Conservation (phyloP, 257 asterid species). For the Salvia rosmarinus region DNA sequence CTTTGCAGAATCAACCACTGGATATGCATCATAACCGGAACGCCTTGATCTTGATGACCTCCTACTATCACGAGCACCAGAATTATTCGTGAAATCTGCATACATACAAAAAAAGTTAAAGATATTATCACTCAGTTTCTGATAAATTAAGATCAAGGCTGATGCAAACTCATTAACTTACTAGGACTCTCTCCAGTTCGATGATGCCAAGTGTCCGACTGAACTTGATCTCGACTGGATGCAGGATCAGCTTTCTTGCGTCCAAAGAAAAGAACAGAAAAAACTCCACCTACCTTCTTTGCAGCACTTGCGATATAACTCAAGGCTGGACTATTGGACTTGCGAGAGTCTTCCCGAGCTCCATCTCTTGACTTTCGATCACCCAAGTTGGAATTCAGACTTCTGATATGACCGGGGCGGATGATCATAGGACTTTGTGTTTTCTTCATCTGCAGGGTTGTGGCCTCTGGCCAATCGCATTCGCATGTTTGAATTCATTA, state of each 20-base stretch:
- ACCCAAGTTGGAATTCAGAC: slow-evolving; percentile 31
- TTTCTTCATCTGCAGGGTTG: slow-evolving; percentile 42
- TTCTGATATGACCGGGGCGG: slow-evolving; percentile 42
- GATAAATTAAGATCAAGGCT: slow-evolving; percentile 3
- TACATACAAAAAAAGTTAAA: neutral
- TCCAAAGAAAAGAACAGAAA: slow-evolving; percentile 40
- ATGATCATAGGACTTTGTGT: slow-evolving; percentile 43
- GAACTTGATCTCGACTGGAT: slow-evolving; percentile 32
- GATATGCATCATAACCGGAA: slow-evolving; percentile 39
- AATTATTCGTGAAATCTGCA: slow-evolving; percentile 43
- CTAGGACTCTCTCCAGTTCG: slow-evolving; percentile 40
- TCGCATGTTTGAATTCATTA: slow-evolving; percentile 21
- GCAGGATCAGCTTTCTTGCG: slow-evolving; percentile 36
- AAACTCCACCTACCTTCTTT: slow-evolving; percentile 36
- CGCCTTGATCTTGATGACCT: slow-evolving; percentile 36
- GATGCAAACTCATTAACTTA: slow-evolving; percentile 38
- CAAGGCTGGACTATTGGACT: slow-evolving; percentile 33
- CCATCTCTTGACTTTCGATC: neutral
- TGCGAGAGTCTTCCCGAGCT: slow-evolving; percentile 25
- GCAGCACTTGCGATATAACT: slow-evolving; percentile 40
- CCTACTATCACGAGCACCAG: slow-evolving; percentile 38
- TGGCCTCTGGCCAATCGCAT: slow-evolving; percentile 24
- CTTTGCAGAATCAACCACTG: slow-evolving; percentile 32
- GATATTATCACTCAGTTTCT: neutral
- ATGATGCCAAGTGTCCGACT: slow-evolving; percentile 12